Evolutionary conservation across 2,329 filamentous ascomycete species (phyloP).

Genomic region (Penicillium sp.): DNA sequence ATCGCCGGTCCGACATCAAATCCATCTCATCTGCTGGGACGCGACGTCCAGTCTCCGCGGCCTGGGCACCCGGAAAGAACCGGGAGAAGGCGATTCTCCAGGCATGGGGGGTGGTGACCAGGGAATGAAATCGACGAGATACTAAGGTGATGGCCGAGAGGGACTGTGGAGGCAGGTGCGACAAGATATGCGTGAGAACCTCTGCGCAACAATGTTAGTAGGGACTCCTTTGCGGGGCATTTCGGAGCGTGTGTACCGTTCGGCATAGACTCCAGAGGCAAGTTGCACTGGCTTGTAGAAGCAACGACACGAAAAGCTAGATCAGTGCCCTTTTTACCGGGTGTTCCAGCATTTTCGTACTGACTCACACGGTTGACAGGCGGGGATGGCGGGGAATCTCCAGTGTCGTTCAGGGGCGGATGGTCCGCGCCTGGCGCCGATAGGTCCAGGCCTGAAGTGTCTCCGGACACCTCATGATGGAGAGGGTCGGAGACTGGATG

Average conservation of each 20-base stretch:
- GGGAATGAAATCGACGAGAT: conserved; percentile 78
- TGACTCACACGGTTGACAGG: conserved; percentile 53
- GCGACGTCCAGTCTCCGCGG: conserved; percentile 45
- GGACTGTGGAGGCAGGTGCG: conserved; percentile 82
- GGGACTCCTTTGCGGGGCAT: background rate
- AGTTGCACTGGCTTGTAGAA: conserved; percentile 43
- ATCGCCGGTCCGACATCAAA: conserved; percentile 69
- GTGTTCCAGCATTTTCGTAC: conserved; percentile 52
- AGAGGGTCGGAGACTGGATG: conserved; percentile 44
- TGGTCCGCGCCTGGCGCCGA: conserved; percentile 20
- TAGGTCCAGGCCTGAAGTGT: conserved; percentile 24
- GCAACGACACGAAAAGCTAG: conserved; percentile 54
- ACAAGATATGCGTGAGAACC: conserved; percentile 85
- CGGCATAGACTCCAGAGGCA: conserved; percentile 63
- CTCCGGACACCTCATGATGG: conserved; percentile 41
- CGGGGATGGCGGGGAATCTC: conserved; percentile 37
- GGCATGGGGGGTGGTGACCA: conserved; percentile 87
- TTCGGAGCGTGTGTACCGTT: conserved; percentile 62
- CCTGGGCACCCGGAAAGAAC: conserved; percentile 77
- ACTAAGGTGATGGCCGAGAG: conserved; percentile 80
- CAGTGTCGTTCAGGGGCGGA: conserved; percentile 28
- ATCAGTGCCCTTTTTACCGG: conserved; percentile 40
- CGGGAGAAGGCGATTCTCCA: conserved; percentile 92
- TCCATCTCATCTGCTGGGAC: conserved; percentile 52
- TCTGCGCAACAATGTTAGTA: conserved; percentile 55